Percentiles rank a stretch among this genome's conserved stretches.
phyloP scores from a whole-genome alignment of 345 rosid genomes.

The Murraya paniculata region DNA sequence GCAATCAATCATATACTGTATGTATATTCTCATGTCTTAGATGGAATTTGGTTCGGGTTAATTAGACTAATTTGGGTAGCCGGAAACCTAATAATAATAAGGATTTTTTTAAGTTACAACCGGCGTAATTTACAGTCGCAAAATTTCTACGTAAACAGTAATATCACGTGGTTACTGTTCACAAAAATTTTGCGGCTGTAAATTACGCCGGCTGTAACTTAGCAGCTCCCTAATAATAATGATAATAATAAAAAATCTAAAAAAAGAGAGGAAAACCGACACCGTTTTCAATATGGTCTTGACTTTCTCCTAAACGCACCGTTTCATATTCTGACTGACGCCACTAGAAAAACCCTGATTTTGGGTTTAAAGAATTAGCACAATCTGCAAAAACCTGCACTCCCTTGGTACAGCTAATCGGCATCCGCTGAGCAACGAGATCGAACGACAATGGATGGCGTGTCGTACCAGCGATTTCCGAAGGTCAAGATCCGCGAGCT shows the following conservation, averaged over 20 bases:
- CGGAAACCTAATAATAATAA: too few species aligned
- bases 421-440: neutral
- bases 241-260: too few species aligned
- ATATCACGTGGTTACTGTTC: too few species aligned
- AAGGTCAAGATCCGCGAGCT: slow-evolving; percentile 72
- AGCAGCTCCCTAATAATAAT: too few species aligned
- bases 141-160: too few species aligned
- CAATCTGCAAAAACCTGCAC: neutral
- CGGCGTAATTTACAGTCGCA: too few species aligned
- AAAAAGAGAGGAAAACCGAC: neutral
- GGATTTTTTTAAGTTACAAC: too few species aligned
- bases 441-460: slow-evolving; percentile 53
- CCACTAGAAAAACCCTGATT: neutral
- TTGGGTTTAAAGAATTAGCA: neutral
- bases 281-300: neutral
- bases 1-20: too few species aligned
- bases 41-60: too few species aligned
- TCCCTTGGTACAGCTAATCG: neutral
- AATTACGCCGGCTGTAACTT: too few species aligned
- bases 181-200: too few species aligned
- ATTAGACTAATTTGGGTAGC: neutral
- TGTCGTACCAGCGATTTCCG: slow-evolving; percentile 86
- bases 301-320: neutral
- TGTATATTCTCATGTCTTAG: too few species aligned
- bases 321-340: neutral